Evolutionary conservation across 768 basidiomycete species (phyloP), one percentile per base, ranked within the genome.

Genomic region (Suillus ampliporus): DNA sequence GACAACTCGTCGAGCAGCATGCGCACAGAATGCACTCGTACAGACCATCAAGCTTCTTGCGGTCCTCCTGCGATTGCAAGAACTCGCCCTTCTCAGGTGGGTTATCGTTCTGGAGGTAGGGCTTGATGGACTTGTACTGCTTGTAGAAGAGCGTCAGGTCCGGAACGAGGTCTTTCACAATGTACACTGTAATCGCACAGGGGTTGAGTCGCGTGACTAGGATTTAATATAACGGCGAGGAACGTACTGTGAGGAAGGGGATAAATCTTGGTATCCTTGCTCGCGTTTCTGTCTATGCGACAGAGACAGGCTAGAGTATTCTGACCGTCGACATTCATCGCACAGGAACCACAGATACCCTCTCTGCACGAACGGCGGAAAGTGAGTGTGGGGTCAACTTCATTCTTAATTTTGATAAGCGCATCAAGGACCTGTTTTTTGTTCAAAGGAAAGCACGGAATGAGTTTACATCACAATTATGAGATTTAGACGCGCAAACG

Each of bases 101-200:
- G 76, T 92, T 94, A 76, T 95, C 91, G 77, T 95, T 95, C 83
- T 97, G 90, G 41, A 98, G 85, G 83, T 89, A 99, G 5, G 97
- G 97, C 76, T 99, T 89, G 77, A 99, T 97, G 19, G 95, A 96
- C 80, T 99, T 99, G 91, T 99, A 99, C 76, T 99, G 97, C 78
- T 99, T 98, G 89, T 95, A 96, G 86, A 96, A 96, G 66, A 87
- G 87, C 11, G 91, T 92, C 68, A 92, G 81, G 80, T 94, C 91
- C 21, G 92, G 94, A 3, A 99, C 96, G 71, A 99, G 89, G 79
- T 99, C 97, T 83, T 99, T 98, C 78, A 99, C 95, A 73, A 98
- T 86, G 80, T 97, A 97, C 96, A 97, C 96, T 51, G 50, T 19
- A 50, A 9, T 31, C 97, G 74, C 5, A 1, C 44, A 17, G 23